Evolutionary conservation across 805 yeast genomes (phyloP), one percentile per base, ranked within the genome.

Genomic region (Teunomyces tritomae): DNA sequence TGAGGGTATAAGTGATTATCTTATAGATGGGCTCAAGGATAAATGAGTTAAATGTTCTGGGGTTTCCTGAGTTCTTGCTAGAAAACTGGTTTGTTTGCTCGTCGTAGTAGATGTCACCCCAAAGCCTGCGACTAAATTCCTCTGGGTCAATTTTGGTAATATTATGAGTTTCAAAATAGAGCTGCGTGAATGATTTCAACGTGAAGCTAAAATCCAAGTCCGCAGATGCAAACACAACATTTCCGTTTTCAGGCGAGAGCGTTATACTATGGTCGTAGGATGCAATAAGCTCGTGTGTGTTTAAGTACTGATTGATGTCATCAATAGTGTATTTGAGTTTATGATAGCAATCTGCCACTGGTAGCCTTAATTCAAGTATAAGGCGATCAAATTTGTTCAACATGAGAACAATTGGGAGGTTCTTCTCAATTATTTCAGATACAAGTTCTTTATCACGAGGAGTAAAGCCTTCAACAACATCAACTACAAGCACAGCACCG

Each of bases 321-420:
- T 83, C 85, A 14, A 91, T 69, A 1, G 76, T 67, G 51, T 77
- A 73, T 47, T 79, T 68, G 27, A 94, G 54, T 59, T 94, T 91
- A 57, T 78, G 74, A 59, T 82, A 88, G 0, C 90, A 79, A 53
- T 89, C 96, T 2, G 66, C 55, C 2, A 89, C 89, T 0, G 96
- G 87, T 3, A 92, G 68, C 52, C 81, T 77, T 36, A 91, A 67
- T 54, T 94, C 99, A 37, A 91, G 59, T 0, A 92, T 75, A n/a
- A 94, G 69, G 50, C 97, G 68, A 62, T 94, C 99, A 7, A 95
- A 55, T 64, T 95, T 94, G 65, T 88, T 91, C 4, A 94, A 51
- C 4, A 88, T 79, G 16, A 91, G 64, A 3, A 76, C 67, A 13
- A 92, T 63, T 0, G 83, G 78, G 2, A 83, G 57, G 28, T 80